Percentiles rank a stretch among this genome's conserved stretches.
Conservation (phyloP, 768 basidiomycete genomes). For the Tephrocybe sp. region DNA sequence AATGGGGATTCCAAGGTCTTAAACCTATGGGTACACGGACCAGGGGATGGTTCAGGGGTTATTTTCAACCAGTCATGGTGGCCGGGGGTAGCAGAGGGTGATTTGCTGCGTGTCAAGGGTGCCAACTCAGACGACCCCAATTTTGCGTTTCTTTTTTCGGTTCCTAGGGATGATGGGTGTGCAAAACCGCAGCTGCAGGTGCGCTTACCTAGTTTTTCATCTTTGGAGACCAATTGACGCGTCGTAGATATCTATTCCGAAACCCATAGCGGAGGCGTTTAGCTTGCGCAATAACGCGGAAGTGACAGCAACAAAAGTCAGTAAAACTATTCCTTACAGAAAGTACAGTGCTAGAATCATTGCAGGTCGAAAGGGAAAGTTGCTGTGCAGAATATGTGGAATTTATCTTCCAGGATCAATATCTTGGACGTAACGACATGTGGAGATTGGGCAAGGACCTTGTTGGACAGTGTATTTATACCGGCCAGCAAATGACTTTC, state of each 20-base stretch:
- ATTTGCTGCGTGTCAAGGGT: constrained; percentile 57
- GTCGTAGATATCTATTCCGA: constrained; percentile 69
- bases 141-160: constrained; percentile 59
- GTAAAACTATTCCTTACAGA: neutral
- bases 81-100: constrained; percentile 78
- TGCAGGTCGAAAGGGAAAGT: constrained; percentile 62
- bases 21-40: constrained; percentile 74
- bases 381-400: constrained; percentile 80
- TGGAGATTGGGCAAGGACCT: constrained; percentile 88
- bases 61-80: constrained; percentile 72
- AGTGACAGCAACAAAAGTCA: constrained; percentile 69
- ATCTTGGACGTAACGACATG: constrained; percentile 95
- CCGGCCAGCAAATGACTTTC: constrained; percentile 82
- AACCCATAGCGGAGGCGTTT: constrained; percentile 69
- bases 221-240: neutral
- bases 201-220: neutral
- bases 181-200: constrained; percentile 68
- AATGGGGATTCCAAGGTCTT: constrained; percentile 62
- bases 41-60: constrained; percentile 47
- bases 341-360: constrained; percentile 8
- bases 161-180: constrained; percentile 60
- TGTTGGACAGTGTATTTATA: constrained; percentile 76
- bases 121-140: constrained; percentile 37
- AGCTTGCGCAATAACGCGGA: constrained; percentile 69
- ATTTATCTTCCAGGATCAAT: constrained; percentile 91